Evolutionary conservation across 1,139 yeast genomes (phyloP).

Genomic region (Suhomyces anneliseae): DNA sequence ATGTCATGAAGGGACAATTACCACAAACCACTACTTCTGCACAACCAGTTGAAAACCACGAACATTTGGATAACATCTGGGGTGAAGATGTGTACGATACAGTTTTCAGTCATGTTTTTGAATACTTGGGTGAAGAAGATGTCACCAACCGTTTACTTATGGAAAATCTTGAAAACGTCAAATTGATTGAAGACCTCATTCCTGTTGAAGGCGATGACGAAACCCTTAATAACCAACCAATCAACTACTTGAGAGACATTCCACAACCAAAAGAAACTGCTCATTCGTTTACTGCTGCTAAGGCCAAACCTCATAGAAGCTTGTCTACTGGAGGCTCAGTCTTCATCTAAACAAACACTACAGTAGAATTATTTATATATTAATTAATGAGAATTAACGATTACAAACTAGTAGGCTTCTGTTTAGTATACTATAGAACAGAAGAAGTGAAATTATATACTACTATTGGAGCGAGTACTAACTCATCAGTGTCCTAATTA

Average conservation of each 20-base stretch:
- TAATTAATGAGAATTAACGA: too few relatives aligned
- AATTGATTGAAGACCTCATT: constrained; percentile 11
- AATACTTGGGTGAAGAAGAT: constrained; percentile 29
- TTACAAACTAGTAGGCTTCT: too few relatives aligned
- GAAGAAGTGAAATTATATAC: too few relatives aligned
- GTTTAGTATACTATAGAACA: too few relatives aligned
- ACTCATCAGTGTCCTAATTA: too few relatives aligned
- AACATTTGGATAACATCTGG: constrained; percentile 90
- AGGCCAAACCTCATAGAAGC: constrained; percentile 12
- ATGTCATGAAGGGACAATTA: constrained; percentile 64
- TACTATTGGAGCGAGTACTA: too few relatives aligned
- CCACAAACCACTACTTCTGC: constrained; percentile 36
- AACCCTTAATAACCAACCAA: constrained; percentile 9
- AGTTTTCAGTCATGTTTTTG: constrained; percentile 53
- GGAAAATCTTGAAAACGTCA: constrained; percentile 4
- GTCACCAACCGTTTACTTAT: constrained; percentile 9
- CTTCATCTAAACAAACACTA: constrained; percentile 9
- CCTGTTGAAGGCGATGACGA: constrained; percentile 8
- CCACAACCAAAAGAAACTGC: constrained; percentile 1
- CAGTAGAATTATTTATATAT: too few relatives aligned
- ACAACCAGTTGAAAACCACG: constrained; percentile 61
- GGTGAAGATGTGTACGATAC: constrained; percentile 62
- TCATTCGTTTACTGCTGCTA: background rate
- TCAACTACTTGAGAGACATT: constrained; percentile 6
- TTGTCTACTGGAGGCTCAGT: constrained; percentile 20